Conservation (phyloP, 2,329 filamentous ascomycete species). For the Epicoccum nigrum region DNA sequence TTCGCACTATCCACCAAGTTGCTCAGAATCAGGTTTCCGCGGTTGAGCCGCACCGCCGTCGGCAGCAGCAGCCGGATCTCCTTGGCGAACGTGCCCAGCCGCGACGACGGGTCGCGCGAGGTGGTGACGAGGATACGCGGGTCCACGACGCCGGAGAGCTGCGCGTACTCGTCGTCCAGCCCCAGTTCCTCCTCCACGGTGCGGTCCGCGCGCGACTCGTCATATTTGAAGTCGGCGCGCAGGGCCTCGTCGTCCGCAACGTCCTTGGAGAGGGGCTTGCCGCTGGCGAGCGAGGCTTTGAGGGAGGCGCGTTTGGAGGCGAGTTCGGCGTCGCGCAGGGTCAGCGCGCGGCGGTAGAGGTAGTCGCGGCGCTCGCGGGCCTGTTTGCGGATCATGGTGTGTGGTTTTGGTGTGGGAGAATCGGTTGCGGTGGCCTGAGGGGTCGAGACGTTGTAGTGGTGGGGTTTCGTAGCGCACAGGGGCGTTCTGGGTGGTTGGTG, state of each 20-base stretch:
- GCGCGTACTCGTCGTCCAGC: slow-evolving; percentile 87
- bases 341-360: slow-evolving; percentile 78
- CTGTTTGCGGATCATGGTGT: slow-evolving; percentile 56
- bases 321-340: slow-evolving; percentile 81
- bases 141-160: slow-evolving; percentile 89
- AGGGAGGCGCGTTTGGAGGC: slow-evolving; percentile 89
- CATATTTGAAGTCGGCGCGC: slow-evolving; percentile 89
- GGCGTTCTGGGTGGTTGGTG: neutral
- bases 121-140: slow-evolving; percentile 90
- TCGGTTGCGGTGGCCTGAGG: no score
- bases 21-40: slow-evolving; percentile 85
- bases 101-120: slow-evolving; percentile 82
- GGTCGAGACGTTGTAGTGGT: neutral
- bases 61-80: slow-evolving; percentile 85
- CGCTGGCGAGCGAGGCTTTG: slow-evolving; percentile 83
- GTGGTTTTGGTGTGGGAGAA: neutral
- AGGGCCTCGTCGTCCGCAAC: slow-evolving; percentile 87
- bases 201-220: slow-evolving; percentile 77
- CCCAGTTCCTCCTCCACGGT: slow-evolving; percentile 72
- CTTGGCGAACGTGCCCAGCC: slow-evolving; percentile 89
- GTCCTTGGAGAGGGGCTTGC: slow-evolving; percentile 79
- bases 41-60: slow-evolving; percentile 85
- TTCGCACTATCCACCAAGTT: slow-evolving; percentile 85
- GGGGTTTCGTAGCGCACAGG: no score
- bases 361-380: slow-evolving; percentile 83